A percentile compares a stretch with the other conserved stretches of the same genome.
Conservation (phyloP, 257 asterid genomes). For the Eucommia ulmoides region DNA sequence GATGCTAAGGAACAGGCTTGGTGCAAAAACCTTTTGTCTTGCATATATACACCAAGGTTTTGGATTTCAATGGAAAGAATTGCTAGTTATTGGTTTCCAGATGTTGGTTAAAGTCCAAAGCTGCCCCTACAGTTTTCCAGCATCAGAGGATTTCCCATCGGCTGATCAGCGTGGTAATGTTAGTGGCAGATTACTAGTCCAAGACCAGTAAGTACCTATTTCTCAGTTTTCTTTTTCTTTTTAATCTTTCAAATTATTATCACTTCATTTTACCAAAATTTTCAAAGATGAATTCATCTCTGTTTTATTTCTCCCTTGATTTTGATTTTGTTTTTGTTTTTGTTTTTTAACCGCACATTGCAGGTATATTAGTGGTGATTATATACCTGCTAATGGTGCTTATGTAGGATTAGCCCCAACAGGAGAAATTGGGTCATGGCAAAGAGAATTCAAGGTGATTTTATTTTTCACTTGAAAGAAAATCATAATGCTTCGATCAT, state of each 20-base stretch:
- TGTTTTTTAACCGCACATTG: too few species aligned
- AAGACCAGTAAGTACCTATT: conserved; percentile 17
- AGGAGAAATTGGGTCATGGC: too few species aligned
- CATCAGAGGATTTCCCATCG: conserved; percentile 21
- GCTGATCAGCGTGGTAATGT: conserved; percentile 19
- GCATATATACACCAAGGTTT: too few species aligned
- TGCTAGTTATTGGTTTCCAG: conserved; percentile 11
- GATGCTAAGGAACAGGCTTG: conserved; percentile 25
- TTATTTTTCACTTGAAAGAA: background rate
- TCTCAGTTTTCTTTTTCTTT: background rate
- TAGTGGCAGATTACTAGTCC: conserved; percentile 18
- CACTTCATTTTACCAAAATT: too few species aligned
- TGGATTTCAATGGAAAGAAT: too few species aligned
- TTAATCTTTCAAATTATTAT: too few species aligned
- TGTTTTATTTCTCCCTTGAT: too few species aligned
- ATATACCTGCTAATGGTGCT: conserved; percentile 16
- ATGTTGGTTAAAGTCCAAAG: conserved; percentile 19
- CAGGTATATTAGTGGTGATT: conserved; percentile 15
- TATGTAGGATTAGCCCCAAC: conserved; percentile 21
- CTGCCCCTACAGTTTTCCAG: conserved; percentile 29
- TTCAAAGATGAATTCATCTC: too few species aligned
- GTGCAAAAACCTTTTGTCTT: too few species aligned
- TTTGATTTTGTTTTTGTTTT: background rate
- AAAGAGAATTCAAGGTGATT: too few species aligned
- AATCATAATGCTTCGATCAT: too few species aligned